These are phyloP conservation scores for Ochetophila trinervis DNA, from an alignment of 306 rosid genomes.

Conservation along the genomic window DNA sequence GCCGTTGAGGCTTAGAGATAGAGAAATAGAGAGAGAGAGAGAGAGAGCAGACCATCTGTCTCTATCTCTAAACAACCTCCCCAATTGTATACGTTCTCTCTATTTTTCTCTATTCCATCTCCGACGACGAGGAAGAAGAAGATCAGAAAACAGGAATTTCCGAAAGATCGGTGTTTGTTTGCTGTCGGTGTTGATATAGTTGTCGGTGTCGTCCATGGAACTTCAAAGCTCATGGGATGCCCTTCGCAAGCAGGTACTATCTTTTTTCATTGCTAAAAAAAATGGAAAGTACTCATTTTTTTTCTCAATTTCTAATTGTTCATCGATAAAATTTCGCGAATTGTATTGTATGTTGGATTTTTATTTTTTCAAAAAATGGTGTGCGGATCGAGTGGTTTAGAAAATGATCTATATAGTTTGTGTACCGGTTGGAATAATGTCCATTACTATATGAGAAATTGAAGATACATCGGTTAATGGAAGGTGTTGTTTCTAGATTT, in stretches of 20 bases:
- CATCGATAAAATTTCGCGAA: background rate
- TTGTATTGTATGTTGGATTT: background rate
- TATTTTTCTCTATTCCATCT: background rate
- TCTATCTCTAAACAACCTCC: constrained; percentile 46
- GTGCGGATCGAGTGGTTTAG: constrained; percentile 2
- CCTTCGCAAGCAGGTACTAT: constrained; percentile 83
- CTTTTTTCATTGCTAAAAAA: background rate
- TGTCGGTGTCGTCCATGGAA: constrained; percentile 51
- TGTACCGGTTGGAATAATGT: background rate
- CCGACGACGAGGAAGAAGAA: background rate
- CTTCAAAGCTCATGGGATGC: constrained; percentile 86
- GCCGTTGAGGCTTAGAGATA: constrained; percentile 22
- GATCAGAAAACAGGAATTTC: constrained; percentile 1
- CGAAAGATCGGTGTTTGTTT: constrained; percentile 9
- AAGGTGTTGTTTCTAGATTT: background rate
- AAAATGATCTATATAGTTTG: background rate
- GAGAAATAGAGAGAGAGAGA: background rate
- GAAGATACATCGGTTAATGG: background rate
- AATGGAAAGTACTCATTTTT: background rate
- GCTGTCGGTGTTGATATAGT: background rate
- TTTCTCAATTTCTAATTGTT: constrained; percentile 7
- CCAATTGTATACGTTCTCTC: constrained; percentile 10
- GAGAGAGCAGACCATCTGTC: constrained; percentile 49
- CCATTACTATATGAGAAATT: background rate
- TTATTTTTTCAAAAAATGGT: constrained; percentile 9